Conservation (phyloP, 2,329 filamentous ascomycete genomes). For the Trichoderma koningiopsis region DNA sequence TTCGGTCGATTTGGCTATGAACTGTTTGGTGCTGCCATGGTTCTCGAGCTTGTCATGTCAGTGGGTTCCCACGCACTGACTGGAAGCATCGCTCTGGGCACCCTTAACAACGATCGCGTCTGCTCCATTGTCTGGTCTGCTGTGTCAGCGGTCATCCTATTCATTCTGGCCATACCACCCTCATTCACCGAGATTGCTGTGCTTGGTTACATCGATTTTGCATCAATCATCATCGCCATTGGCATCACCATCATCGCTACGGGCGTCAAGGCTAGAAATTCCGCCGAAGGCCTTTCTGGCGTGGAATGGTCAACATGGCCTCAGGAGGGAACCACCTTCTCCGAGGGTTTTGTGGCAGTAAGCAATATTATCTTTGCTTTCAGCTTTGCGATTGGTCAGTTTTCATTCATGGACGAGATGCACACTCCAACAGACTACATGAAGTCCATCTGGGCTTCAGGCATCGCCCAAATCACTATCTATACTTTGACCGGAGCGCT, state of each 20-base stretch:
- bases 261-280: conserved; percentile 44
- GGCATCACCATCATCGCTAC: conserved; percentile 64
- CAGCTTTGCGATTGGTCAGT: conserved; percentile 49
- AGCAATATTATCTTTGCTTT: conserved; percentile 69
- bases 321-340: conserved; percentile 45
- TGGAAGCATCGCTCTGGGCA: conserved; percentile 65
- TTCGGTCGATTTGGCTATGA: conserved; percentile 59
- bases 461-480: conserved; percentile 58
- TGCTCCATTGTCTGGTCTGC: conserved; percentile 44
- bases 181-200: conserved; percentile 46
- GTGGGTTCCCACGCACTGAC: conserved; percentile 67
- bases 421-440: conserved; percentile 43
- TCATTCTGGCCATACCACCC: conserved; percentile 44
- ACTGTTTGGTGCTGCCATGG: conserved; percentile 58
- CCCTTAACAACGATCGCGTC: conserved; percentile 54
- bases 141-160: conserved; percentile 42
- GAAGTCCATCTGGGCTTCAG: conserved; percentile 58
- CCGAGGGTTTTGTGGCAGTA: conserved; percentile 56
- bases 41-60: conserved; percentile 65
- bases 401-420: conserved; percentile 50
- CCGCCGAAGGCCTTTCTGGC: conserved; percentile 27
- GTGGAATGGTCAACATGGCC: conserved; percentile 43
- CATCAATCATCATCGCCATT: conserved; percentile 61
- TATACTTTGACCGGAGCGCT: conserved; percentile 65
- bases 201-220: conserved; percentile 52